Evolutionary conservation across 169 alveolate genomes (phyloP).

Genomic region (Sarcocystis neurona): DNA sequence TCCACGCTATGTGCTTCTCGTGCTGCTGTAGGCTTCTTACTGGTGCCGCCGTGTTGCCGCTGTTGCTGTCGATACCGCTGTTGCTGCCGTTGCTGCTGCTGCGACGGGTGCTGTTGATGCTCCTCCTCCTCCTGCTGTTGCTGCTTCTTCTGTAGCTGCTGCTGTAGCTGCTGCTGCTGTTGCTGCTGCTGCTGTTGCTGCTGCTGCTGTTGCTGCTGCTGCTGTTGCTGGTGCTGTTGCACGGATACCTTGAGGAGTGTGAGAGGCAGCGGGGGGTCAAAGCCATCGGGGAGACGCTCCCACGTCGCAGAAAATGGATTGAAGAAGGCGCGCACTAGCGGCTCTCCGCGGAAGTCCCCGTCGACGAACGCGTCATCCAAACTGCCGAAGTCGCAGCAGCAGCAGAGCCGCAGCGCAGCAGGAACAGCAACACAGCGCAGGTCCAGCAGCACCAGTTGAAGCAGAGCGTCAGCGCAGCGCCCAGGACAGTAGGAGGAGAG

Average conservation of each 20-base stretch:
- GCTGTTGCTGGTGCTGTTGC: not conserved
- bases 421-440: not conserved
- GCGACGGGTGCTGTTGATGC: not conserved
- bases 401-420: not conserved
- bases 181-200: too few species aligned
- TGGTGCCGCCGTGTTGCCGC: too few species aligned
- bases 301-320: slow-evolving; percentile 35
- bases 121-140: not conserved
- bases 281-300: slow-evolving; percentile 41
- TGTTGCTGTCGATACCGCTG: slow-evolving; percentile 19
- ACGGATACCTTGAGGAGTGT: not conserved
- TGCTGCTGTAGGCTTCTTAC: too few species aligned
- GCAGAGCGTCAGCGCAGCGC: not conserved
- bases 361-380: slow-evolving; percentile 20
- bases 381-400: not conserved
- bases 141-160: not conserved
- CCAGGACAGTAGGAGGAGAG: not conserved
- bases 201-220: not conserved
- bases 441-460: not conserved
- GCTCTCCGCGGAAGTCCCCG: slow-evolving; percentile 33
- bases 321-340: slow-evolving; percentile 46
- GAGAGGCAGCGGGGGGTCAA: slow-evolving; percentile 38
- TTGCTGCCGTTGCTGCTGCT: not conserved
- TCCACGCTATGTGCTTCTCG: too few species aligned
- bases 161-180: not conserved